A percentile compares a stretch with the other conserved stretches of the same genome.
Conservation (phyloP, 768 basidiomycete species). For the Russula sp. region DNA sequence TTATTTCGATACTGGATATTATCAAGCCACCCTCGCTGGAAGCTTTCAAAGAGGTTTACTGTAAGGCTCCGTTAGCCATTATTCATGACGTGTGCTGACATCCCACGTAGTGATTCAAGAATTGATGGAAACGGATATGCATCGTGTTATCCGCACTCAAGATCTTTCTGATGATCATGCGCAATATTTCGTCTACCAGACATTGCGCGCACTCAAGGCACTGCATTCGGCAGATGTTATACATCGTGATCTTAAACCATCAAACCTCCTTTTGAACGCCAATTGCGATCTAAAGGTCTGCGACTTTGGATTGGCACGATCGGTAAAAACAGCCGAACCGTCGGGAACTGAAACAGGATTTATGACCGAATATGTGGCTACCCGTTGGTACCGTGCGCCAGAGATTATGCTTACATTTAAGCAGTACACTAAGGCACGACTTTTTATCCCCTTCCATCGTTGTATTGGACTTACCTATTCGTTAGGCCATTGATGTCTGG, state of each 20-base stretch:
- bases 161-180: conserved; percentile 94
- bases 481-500: conserved; percentile 82
- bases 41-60: conserved; percentile 83
- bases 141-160: conserved; percentile 93
- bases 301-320: conserved; percentile 95
- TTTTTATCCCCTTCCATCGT: conserved; percentile 37
- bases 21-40: conserved; percentile 78
- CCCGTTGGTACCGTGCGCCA: conserved; percentile 97
- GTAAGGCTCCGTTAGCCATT: conserved; percentile 41
- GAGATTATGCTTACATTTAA: conserved; percentile 99
- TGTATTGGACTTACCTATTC: conserved; percentile 37
- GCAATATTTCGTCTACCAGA: conserved; percentile 93
- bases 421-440: conserved; percentile 83
- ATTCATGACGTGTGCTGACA: conserved; percentile 11
- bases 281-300: conserved; percentile 95
- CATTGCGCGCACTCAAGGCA: conserved; percentile 91
- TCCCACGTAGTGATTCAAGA: conserved; percentile 72
- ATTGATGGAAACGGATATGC: conserved; percentile 95
- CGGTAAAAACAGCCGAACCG: conserved; percentile 80
- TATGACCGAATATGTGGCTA: conserved; percentile 98
- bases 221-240: conserved; percentile 96
- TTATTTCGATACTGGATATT: conserved; percentile 88
- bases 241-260: conserved; percentile 95
- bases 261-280: conserved; percentile 94
- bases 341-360: conserved; percentile 82